Conservation (phyloP, 345 rosid genomes). For the Iberis pinnata region DNA sequence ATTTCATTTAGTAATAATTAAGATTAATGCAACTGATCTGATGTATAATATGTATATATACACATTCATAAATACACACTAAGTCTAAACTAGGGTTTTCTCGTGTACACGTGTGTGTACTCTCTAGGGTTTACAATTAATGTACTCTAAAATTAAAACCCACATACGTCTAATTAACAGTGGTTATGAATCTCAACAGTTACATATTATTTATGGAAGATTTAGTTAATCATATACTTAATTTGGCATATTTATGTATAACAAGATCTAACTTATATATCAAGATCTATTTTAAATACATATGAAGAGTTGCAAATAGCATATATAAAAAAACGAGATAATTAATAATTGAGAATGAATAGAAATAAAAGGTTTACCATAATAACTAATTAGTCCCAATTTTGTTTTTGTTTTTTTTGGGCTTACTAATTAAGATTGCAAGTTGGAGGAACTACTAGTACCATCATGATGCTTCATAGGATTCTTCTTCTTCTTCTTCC, state of each 20-base stretch:
- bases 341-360: background rate
- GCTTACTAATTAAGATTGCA: slow-evolving; percentile 27
- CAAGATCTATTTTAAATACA: slow-evolving; percentile 4
- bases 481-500: slow-evolving; percentile 57
- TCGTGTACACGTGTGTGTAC: background rate
- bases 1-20: background rate
- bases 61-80: background rate
- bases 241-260: background rate
- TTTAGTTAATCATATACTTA: background rate
- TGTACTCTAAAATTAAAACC: no score
- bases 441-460: slow-evolving; percentile 28
- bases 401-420: slow-evolving; percentile 11
- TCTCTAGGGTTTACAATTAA: background rate
- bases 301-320: background rate
- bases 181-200: no score
- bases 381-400: slow-evolving; percentile 16
- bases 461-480: slow-evolving; percentile 23
- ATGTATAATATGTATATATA: background rate
- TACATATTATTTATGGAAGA: background rate
- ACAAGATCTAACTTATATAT: slow-evolving; percentile 8
- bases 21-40: background rate
- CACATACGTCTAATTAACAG: no score
- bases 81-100: slow-evolving; percentile 19
- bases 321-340: background rate
- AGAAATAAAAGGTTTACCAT: slow-evolving; percentile 23